A percentile compares a stretch with the other conserved stretches of the same genome.
Evolutionary conservation across 306 rosid species (phyloP).

Genomic region (Vachellia pachyceras): DNA sequence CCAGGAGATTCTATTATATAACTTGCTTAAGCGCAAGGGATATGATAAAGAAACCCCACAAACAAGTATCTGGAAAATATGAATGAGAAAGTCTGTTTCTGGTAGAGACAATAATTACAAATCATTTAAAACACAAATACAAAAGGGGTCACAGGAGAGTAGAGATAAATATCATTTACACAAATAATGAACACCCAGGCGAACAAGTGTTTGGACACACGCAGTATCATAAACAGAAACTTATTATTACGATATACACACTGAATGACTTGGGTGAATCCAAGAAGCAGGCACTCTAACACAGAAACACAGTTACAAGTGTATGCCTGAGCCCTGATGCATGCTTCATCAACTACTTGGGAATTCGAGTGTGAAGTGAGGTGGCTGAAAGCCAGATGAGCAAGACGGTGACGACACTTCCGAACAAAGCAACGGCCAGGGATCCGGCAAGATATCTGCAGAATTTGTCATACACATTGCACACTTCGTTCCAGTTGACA

Average conservation of each 20-base stretch:
- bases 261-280: slow-evolving; percentile 4
- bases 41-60: neutral
- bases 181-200: slow-evolving; percentile 24
- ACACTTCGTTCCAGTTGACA: slow-evolving; percentile 64
- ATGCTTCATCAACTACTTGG: slow-evolving; percentile 46
- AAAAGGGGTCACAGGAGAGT: slow-evolving; percentile 1
- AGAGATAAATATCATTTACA: slow-evolving; percentile 30
- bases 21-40: neutral
- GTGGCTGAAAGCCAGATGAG: slow-evolving; percentile 72
- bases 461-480: slow-evolving; percentile 63
- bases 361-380: slow-evolving; percentile 56
- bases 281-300: too few relatives aligned
- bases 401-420: slow-evolving; percentile 56
- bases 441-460: slow-evolving; percentile 67
- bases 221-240: slow-evolving; percentile 11
- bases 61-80: slow-evolving; percentile 1
- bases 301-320: neutral
- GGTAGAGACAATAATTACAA: slow-evolving; percentile 12
- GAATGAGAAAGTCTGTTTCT: neutral
- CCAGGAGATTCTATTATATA: neutral
- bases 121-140: slow-evolving; percentile 5
- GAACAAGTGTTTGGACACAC: slow-evolving; percentile 28
- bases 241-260: slow-evolving; percentile 15
- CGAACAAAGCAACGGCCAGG: slow-evolving; percentile 61
- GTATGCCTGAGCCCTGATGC: neutral